Evolutionary conservation across 2,329 filamentous ascomycete genomes (phyloP), one percentile per base, ranked within the genome.

Genomic region (Teratosphaeria viscida): DNA sequence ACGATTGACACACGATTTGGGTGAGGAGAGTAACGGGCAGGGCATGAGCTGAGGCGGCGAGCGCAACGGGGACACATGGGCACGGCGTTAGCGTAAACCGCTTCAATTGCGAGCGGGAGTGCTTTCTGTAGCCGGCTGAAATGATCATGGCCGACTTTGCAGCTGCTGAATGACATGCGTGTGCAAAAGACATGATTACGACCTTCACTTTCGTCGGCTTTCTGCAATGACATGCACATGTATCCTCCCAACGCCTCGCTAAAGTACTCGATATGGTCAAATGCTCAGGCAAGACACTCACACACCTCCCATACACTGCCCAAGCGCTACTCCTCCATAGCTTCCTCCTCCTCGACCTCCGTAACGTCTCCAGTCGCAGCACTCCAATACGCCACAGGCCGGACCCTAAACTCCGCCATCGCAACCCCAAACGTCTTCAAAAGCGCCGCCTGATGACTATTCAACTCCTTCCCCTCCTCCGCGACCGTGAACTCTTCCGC

Each of bases 361-460:
- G 67, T 72, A 6, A 74, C 71, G 34, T 72, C 70, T 58, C 70
- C 63, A 11, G 65, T 66, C 14, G 64, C 67, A 26, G 68, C 67
- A 62, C 70, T 73, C 72, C 72, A 75, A 57, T 73, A 73, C 12
- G 91, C 92, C 74, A 88, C 78, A 65, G 95, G 77, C 69, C 85
- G 82, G 60, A 99, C 85, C 73, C 82, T 86, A 78, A 99, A 99
- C 78, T 97, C 91, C 60, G 90, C 89, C 76, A 94, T 84, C 63
- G 89, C 90, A 60, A 96, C 84, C 57, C 90, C 88, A 76, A 99
- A 97, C 69, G 96, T 81, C 83, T 97, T 97, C 75, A 99, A 76
- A 71, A 99, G 78, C 64, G 91, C 87, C 60, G 94, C 96, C 81
- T 99, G 94, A 68, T 92, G 83, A 66, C 89, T 92, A 75, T 96